A percentile compares a stretch with the other conserved stretches of the same genome.
These are phyloP conservation scores for Hericium erinaceus DNA, from an alignment of 768 basidiomycete species.

Conservation along the genomic window DNA sequence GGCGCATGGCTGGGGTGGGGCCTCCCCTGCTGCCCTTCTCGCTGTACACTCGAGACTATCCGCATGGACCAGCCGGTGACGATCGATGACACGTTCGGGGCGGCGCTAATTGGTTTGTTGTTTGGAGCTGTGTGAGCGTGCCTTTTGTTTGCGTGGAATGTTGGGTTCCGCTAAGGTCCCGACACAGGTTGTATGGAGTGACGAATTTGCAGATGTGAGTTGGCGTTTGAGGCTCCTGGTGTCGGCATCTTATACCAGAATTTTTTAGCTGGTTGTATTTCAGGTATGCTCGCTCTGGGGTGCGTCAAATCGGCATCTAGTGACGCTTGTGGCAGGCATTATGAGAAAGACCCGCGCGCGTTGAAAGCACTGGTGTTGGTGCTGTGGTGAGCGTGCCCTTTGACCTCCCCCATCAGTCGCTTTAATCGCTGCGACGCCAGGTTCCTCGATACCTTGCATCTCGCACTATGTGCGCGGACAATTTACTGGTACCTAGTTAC, in stretches of 20 bases:
- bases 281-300: background rate
- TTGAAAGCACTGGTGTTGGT: background rate
- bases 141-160: background rate
- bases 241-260: background rate
- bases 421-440: conserved; percentile 13
- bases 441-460: conserved; percentile 34
- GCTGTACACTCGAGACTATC: too few species aligned
- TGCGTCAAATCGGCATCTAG: too few species aligned
- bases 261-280: background rate
- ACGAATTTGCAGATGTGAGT: background rate
- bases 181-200: background rate
- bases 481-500: conserved; percentile 41
- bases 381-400: background rate
- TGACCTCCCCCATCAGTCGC: background rate
- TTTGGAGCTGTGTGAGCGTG: background rate
- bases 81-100: background rate
- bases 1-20: background rate
- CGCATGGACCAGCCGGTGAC: background rate
- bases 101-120: background rate
- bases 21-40: background rate
- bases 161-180: background rate
- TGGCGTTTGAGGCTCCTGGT: background rate
- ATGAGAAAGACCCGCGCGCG: background rate
- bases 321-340: background rate
- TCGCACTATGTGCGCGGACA: conserved; percentile 33